Evolutionary conservation across 2,329 filamentous ascomycete species (phyloP), one percentile per base, ranked within the genome.

Genomic region (Botrytis paeoniae): DNA sequence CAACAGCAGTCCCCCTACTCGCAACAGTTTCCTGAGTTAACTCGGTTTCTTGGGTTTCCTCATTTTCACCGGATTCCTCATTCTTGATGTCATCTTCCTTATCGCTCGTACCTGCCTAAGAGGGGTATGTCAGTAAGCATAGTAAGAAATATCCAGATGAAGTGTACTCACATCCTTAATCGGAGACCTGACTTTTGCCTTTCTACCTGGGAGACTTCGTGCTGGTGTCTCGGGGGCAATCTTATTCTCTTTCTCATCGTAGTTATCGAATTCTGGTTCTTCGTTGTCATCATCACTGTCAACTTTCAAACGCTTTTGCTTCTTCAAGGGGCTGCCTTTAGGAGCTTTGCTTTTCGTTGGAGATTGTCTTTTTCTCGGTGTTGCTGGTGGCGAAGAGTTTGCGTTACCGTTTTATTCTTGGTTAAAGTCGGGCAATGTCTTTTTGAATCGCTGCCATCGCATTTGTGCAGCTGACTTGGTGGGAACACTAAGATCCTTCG

Each of bases 141-240:
- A 29, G 3, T 22, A 29, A 25, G 4, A 39, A 68, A 37, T 9
- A 14, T 54, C 25, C 35, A 39, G 39, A 29, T 22, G 3, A 16
- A 4, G 29, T 9, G 9, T 57, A 14, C 69, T 64, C 32, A 48
- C 69, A 37, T 71, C 69, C 60, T 71, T 71, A 20, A 71, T 71
- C 10, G 35, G 69, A 25, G 69, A 22, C 35, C 18, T 71, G 25
- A 16, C 14, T 54, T 64, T 71, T 9, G 60, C 69, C 14, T 63
- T 63, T 39, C 69, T 71, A 10, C 41, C 35, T 25, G 69, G 69
- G 29, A 71, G 69, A 65, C 60, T 71, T 71, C 60, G 59, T 54
- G 25, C 14, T 25, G 69, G 60, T 25, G n/a, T 64, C 35, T 65
- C n/a, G 1, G 35, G 35, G 10, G 29, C 9, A 20, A 65, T 18